Evolutionary conservation across 2,329 filamentous ascomycete species (phyloP).

Genomic region (Colletotrichum magnum): DNA sequence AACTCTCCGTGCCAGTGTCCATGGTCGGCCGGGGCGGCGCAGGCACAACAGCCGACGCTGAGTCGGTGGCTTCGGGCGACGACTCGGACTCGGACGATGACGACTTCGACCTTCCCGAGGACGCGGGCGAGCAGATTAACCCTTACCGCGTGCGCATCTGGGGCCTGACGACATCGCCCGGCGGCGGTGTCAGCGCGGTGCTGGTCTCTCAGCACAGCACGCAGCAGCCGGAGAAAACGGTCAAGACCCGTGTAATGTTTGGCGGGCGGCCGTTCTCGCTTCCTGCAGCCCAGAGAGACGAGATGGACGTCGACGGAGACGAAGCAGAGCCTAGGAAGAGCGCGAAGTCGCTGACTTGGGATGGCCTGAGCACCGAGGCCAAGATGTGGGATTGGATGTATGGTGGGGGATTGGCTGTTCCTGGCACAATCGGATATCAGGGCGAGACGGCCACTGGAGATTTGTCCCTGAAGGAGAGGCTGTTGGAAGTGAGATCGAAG

Average conservation of each 20-base stretch:
- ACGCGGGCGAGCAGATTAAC: conserved; percentile 58
- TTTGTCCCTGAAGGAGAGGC: conserved; percentile 53
- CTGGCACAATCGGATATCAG: conserved; percentile 50
- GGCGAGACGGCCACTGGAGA: conserved; percentile 18
- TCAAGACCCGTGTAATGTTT: conserved; percentile 55
- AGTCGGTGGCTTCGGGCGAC: conserved; percentile 37
- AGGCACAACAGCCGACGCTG: conserved; percentile 48
- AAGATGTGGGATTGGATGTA: conserved; percentile 73
- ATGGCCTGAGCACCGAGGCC: conserved; percentile 65
- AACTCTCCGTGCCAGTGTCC: conserved; percentile 60
- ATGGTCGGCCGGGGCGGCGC: conserved; percentile 57
- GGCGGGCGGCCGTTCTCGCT: conserved; percentile 41
- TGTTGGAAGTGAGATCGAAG: conserved; percentile 50
- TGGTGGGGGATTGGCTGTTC: conserved; percentile 62
- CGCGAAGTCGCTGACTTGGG: neutral
- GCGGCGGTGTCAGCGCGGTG: conserved; percentile 65
- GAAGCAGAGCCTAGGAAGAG: neutral
- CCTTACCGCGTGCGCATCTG: conserved; percentile 67
- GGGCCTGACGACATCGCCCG: conserved; percentile 67
- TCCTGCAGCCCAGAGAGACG: neutral
- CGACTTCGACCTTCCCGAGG: conserved; percentile 51
- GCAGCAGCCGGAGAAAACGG: conserved; percentile 61
- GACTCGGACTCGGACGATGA: conserved; percentile 45
- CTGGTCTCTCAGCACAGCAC: conserved; percentile 65
- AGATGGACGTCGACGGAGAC: conserved; percentile 22